Conservation (phyloP, 768 basidiomycete genomes). For the Vishniacozyma victoriae region DNA sequence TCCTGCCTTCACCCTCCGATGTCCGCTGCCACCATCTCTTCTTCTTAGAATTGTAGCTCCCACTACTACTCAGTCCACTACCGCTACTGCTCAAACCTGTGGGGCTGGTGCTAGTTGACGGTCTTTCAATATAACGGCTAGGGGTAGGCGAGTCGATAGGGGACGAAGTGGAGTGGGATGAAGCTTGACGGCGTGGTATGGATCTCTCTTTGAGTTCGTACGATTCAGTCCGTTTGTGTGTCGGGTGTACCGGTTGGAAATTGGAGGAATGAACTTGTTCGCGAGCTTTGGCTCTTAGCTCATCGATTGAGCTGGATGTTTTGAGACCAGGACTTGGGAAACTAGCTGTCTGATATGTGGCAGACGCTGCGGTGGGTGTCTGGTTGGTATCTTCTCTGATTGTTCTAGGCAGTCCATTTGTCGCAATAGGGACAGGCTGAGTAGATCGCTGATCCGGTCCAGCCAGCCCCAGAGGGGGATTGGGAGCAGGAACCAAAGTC, state of each 20-base stretch:
- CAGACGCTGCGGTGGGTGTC: not conserved
- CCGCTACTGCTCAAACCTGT: too few species aligned
- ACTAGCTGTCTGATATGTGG: not conserved
- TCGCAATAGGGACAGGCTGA: not conserved
- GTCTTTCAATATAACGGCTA: too few species aligned
- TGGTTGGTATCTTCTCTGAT: not conserved
- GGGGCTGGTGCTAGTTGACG: too few species aligned
- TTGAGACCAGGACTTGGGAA: constrained; percentile 11
- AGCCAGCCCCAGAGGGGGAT: constrained; percentile 12
- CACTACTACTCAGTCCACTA: too few species aligned
- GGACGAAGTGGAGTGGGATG: not conserved
- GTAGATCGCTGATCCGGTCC: constrained; percentile 3
- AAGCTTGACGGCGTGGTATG: too few species aligned
- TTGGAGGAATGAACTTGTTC: too few species aligned
- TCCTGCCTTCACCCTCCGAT: constrained; percentile 7
- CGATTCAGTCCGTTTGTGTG: too few species aligned
- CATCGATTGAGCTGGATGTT: constrained; percentile 13
- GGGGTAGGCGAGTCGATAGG: constrained; percentile 1
- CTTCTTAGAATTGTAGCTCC: constrained; percentile 12
- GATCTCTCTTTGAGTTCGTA: too few species aligned
- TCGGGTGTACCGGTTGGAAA: too few species aligned
- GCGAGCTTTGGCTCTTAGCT: constrained; percentile 13
- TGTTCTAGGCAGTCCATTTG: not conserved
- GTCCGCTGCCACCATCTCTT: constrained; percentile 31
- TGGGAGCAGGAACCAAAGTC: constrained; percentile 1